Conservation (phyloP, 257 asterid species). For the Craterostigma plantagineum region DNA sequence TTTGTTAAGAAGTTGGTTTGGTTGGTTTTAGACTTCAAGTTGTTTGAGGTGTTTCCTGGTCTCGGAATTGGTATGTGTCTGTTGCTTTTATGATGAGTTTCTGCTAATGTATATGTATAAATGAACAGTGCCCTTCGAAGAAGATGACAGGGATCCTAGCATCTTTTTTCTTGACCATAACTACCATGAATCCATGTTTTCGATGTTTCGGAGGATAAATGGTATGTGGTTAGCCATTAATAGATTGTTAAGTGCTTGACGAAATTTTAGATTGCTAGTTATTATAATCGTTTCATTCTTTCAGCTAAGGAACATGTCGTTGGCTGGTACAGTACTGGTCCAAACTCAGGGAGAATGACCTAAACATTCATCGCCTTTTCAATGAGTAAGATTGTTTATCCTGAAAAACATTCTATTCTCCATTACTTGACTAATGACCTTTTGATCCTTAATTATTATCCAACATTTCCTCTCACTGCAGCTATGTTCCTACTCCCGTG, state of each 20-base stretch:
- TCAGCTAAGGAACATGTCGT: slow-evolving; percentile 98
- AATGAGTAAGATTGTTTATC: slow-evolving; percentile 38
- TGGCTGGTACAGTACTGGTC: slow-evolving; percentile 98
- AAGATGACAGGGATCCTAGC: slow-evolving; percentile 85
- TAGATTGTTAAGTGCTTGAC: not conserved
- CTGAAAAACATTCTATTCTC: too few relatives aligned
- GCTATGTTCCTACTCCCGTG: slow-evolving; percentile 79
- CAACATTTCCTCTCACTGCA: slow-evolving; percentile 14
- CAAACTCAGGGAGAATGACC: slow-evolving; percentile 79
- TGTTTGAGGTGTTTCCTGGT: not conserved
- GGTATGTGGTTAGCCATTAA: slow-evolving; percentile 19
- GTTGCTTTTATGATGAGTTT: not conserved
- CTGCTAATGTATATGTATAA: slow-evolving; percentile 9
- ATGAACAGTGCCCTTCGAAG: slow-evolving; percentile 85
- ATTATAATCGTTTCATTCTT: slow-evolving; percentile 7
- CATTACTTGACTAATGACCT: too few relatives aligned
- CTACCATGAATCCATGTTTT: slow-evolving; percentile 86
- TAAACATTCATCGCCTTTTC: slow-evolving; percentile 55
- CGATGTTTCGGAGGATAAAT: slow-evolving; percentile 86
- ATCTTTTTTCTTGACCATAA: slow-evolving; percentile 96
- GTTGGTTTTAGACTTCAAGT: too few relatives aligned
- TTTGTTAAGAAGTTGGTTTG: too few relatives aligned
- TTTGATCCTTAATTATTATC: too few relatives aligned
- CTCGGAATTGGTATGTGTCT: not conserved
- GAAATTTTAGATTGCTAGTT: not conserved